Conservation (phyloP, 2,329 filamentous ascomycete genomes). For the Neofusicoccum sp. region DNA sequence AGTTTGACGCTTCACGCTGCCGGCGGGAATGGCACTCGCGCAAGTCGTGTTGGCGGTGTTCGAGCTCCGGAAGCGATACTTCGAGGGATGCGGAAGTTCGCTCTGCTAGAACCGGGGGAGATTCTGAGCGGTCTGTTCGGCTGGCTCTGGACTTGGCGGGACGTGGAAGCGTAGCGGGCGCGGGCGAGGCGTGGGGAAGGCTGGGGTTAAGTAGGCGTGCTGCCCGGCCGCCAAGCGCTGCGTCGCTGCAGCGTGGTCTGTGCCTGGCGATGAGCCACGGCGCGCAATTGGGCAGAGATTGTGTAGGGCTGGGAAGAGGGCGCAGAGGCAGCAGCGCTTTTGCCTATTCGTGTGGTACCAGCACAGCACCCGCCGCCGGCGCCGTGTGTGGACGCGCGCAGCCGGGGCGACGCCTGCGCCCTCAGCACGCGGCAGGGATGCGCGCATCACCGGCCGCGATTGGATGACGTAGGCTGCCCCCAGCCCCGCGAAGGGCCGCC, state of each 20-base stretch:
- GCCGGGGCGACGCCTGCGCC: background rate
- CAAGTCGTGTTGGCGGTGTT: conserved; percentile 8
- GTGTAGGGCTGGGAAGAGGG: background rate
- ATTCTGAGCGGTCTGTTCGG: conserved; percentile 12
- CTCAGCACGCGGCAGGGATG: conserved; percentile 5
- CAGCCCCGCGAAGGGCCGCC: conserved; percentile 4
- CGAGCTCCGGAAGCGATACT: conserved; percentile 17
- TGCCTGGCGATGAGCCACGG: background rate
- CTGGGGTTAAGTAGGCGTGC: background rate
- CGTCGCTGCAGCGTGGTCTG: background rate
- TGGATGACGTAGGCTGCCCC: conserved; percentile 14
- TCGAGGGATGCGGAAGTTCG: background rate
- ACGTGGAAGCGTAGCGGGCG: conserved; percentile 6
- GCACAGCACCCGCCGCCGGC: background rate
- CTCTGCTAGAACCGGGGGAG: conserved; percentile 5
- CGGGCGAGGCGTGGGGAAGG: background rate
- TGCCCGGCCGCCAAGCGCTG: conserved; percentile 1
- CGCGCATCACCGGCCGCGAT: background rate
- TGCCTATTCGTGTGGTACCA: conserved; percentile 16
- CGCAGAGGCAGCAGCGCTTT: conserved; percentile 7
- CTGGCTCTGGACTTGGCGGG: conserved; percentile 8
- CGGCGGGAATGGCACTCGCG: conserved; percentile 3
- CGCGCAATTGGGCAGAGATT: background rate
- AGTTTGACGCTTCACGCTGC: conserved; percentile 20
- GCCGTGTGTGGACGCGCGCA: conserved; percentile 6